Percentiles rank a stretch among this genome's conserved stretches.
phyloP scores from a whole-genome alignment of 176 grass and related monocot genomes.

The Poa annua region DNA sequence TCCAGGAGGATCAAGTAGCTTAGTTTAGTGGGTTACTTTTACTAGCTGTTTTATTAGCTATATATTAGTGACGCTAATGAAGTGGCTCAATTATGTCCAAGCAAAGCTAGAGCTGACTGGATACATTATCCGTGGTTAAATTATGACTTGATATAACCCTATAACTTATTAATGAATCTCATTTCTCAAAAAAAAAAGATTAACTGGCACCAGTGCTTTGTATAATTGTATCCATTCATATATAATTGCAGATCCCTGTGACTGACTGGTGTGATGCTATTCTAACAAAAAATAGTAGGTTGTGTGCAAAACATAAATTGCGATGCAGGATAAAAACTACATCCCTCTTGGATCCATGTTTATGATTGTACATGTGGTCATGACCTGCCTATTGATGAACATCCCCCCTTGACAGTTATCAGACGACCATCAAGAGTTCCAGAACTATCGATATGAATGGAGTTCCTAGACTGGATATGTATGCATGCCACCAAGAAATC shows the following conservation, averaged over 20 bases:
- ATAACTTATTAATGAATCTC: background rate
- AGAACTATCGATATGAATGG: background rate
- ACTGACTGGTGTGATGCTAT: background rate
- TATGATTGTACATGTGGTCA: background rate
- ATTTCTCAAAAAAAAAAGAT: background rate
- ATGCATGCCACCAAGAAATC: slow-evolving; percentile 69
- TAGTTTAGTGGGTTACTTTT: background rate
- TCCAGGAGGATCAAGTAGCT: background rate
- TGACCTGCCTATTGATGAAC: background rate
- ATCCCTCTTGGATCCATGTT: background rate
- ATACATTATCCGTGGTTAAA: background rate
- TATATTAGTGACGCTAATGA: background rate
- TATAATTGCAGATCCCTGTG: background rate
- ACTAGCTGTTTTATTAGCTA: background rate
- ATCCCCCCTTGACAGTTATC: background rate
- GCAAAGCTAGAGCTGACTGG: background rate
- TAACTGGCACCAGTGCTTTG: background rate
- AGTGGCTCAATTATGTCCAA: slow-evolving; percentile 3
- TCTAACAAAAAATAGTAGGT: background rate
- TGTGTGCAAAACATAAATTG: background rate
- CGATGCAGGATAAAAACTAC: background rate
- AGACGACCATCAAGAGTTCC: background rate
- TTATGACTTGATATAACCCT: background rate
- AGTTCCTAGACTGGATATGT: background rate
- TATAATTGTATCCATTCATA: background rate